Evolutionary conservation across 768 basidiomycete genomes (phyloP).

Genomic region (Asterophora lycoperdoides): DNA sequence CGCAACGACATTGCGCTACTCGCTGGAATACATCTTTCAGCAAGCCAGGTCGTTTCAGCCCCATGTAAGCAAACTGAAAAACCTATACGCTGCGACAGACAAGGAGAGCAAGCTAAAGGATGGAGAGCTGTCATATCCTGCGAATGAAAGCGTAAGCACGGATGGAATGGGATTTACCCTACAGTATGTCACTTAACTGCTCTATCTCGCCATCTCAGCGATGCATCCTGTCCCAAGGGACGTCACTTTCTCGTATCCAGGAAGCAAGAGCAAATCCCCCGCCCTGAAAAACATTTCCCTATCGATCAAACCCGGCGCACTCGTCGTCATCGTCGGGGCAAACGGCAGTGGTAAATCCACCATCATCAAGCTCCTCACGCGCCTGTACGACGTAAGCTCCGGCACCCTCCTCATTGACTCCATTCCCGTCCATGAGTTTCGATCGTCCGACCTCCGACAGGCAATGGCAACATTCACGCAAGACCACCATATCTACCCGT

Average conservation of each 20-base stretch:
- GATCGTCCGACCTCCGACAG: conserved; percentile 34
- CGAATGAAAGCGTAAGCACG: conserved; percentile 7
- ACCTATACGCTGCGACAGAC: conserved; percentile 25
- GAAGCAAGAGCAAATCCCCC: conserved; percentile 28
- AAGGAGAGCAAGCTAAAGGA: conserved; percentile 22
- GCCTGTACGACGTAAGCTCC: conserved; percentile 42
- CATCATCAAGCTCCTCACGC: conserved; percentile 44
- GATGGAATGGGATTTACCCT: conserved; percentile 24
- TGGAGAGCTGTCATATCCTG: conserved; percentile 25
- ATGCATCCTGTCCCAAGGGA: conserved; percentile 30
- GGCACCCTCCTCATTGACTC: conserved; percentile 45
- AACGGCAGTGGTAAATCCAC: conserved; percentile 58
- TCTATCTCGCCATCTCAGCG: neutral
- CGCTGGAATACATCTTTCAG: conserved; percentile 19
- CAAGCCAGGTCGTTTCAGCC: conserved; percentile 18
- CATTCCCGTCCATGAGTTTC: conserved; percentile 33
- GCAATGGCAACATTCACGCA: conserved; percentile 48
- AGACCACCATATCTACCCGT: conserved; percentile 44
- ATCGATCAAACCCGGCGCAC: conserved; percentile 39
- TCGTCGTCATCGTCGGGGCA: conserved; percentile 53
- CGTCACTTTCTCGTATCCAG: conserved; percentile 51
- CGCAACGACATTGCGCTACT: conserved; percentile 24
- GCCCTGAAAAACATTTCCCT: conserved; percentile 40
- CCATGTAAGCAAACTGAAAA: conserved; percentile 25
- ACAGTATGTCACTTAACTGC: neutral